Conservation (phyloP, 495 filamentous ascomycete genomes). For the Hypoxylon subgilvum region DNA sequence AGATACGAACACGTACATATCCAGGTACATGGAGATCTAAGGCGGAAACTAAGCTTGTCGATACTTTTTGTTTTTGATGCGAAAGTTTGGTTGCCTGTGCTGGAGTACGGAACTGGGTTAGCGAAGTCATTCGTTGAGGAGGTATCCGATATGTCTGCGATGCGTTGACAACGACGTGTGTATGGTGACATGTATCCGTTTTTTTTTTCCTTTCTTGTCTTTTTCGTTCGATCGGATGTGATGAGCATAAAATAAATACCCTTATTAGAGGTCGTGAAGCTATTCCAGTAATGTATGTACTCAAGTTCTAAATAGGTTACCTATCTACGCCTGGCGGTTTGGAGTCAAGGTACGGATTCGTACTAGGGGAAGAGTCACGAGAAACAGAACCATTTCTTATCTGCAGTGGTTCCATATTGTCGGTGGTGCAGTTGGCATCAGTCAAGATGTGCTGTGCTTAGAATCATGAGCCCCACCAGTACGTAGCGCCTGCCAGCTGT, state of each 20-base stretch:
- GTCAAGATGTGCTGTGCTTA: no score
- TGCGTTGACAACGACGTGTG: constrained; percentile 6
- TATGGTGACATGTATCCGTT: not conserved
- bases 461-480: no score
- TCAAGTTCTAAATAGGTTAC: not conserved
- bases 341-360: no score
- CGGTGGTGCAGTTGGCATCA: no score
- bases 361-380: no score
- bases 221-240: not conserved
- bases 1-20: no score
- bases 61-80: not conserved
- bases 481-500: no score
- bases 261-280: constrained; percentile 10
- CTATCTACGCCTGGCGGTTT: not conserved
- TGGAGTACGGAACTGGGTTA: not conserved
- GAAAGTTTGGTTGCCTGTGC: not conserved
- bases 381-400: no score
- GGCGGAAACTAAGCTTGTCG: not conserved
- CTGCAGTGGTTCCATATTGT: no score
- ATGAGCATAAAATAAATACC: constrained; percentile 10
- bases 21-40: no score
- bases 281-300: constrained; percentile 14
- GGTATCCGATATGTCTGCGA: not conserved
- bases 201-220: not conserved
- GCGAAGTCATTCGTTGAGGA: constrained; percentile 2